These are phyloP conservation scores for Phaeotremella fagi DNA, from an alignment of 768 basidiomycete genomes.

Conservation along the genomic window DNA sequence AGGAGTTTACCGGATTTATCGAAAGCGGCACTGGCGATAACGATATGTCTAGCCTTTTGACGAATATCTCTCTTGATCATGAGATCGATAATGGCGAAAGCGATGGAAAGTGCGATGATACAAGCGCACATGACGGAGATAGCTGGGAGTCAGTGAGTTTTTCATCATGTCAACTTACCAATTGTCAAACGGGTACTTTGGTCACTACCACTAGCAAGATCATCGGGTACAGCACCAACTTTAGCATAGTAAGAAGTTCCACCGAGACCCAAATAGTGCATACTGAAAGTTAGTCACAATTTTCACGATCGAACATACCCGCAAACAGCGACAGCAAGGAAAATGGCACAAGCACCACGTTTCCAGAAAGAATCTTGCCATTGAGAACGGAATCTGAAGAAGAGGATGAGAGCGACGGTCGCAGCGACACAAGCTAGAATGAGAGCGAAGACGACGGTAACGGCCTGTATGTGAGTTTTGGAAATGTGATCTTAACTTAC, in stretches of 20 bases:
- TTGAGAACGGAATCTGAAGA: constrained; percentile 47
- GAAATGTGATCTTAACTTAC: constrained; percentile 5
- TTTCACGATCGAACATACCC: constrained; percentile 23
- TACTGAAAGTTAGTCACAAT: constrained; percentile 20
- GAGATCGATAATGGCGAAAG: constrained; percentile 37
- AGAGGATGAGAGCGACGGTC: constrained; percentile 44
- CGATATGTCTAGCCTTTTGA: constrained; percentile 41
- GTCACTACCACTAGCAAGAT: constrained; percentile 21
- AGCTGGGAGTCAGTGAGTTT: constrained; percentile 16
- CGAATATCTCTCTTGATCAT: constrained; percentile 25
- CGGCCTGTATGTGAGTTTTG: constrained; percentile 13
- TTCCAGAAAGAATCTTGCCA: constrained; percentile 48
- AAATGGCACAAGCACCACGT: constrained; percentile 35
- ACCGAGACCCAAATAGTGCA: constrained; percentile 49
- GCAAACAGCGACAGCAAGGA: constrained; percentile 45
- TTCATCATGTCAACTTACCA: constrained; percentile 19
- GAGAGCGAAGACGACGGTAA: constrained; percentile 46
- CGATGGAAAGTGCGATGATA: constrained; percentile 41
- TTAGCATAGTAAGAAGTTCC: constrained; percentile 44
- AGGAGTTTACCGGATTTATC: constrained; percentile 47
- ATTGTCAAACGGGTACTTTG: constrained; percentile 43
- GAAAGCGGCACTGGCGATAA: constrained; percentile 46
- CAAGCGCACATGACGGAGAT: constrained; percentile 49
- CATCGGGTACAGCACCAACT: constrained; percentile 9
- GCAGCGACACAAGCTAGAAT: constrained; percentile 46